Evolutionary conservation across 495 filamentous ascomycete genomes (phyloP), one percentile per base, ranked within the genome.

Genomic region (Hypomontagnella monticulosa): DNA sequence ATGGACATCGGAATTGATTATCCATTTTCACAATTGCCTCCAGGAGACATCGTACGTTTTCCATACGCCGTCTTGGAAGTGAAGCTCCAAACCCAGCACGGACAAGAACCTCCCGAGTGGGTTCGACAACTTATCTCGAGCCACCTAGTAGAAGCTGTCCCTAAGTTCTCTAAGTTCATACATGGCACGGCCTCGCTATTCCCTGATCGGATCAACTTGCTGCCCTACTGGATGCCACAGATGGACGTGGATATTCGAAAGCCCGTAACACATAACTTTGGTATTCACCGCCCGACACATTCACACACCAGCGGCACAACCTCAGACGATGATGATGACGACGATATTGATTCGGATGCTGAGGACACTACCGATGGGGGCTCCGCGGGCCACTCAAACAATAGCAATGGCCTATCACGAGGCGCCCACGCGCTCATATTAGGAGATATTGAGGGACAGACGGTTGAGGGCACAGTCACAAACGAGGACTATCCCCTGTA

Each of bases 91-190:
- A 99, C 96, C 1, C 93, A 97, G 76, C 88, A 89, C 32, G 95
- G 96, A n/a, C 93, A 97, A 75, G 93, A 97, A 70, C 95, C 96
- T 18, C 95, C 95, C 0, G 88, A 93, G 70, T 99, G 95, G 95
- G 94, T 97, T 57, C 88, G 91, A 9, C 92, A 97, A 66, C 82
- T 99, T 40, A 95, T 91, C 18, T 84, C 92, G 12, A 95, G 91
- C 67, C 95, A 99, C 75, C 84, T 99, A 19, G 95, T 99, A 11
- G 95, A 99, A 75, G 95, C 96, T 0, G 93, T 98, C 1, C 95
- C 95, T 49, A 99, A 99, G 73, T 99, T 97, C 81, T 97, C 93
- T 69, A 99, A 99, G 79, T 99, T 98, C 76, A 99, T 99, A 61
- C 95, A 99, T 75, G 95, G 95, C 48, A 90, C 88, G 0, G 92